Evolutionary conservation across 2,329 filamentous ascomycete species (phyloP).

Genomic region (Nemania sp.): DNA sequence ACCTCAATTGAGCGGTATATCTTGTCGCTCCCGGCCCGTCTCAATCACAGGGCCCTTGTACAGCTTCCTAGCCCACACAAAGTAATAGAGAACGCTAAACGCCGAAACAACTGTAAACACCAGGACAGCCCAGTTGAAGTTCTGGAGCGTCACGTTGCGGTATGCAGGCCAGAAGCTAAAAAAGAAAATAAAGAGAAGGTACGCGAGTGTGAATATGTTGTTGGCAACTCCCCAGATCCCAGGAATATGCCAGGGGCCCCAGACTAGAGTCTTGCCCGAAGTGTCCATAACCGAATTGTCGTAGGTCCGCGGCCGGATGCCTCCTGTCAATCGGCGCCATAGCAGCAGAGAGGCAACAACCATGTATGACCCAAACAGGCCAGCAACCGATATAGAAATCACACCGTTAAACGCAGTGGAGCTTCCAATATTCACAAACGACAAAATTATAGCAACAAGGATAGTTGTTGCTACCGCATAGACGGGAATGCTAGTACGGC

Average conservation of each 20-base stretch:
- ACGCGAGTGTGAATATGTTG: constrained; percentile 24
- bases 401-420: constrained; percentile 27
- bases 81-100: constrained; percentile 30
- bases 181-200: constrained; percentile 25
- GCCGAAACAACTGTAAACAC: constrained; percentile 21
- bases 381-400: constrained; percentile 25
- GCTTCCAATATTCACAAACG: constrained; percentile 25
- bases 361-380: constrained; percentile 26
- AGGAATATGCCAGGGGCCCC: constrained; percentile 27
- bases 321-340: constrained; percentile 9
- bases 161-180: constrained; percentile 31
- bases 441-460: constrained; percentile 16
- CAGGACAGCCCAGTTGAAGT: constrained; percentile 28
- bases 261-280: background rate
- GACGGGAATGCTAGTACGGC: constrained; percentile 21
- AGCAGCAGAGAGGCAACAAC: background rate
- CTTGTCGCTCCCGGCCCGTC: too few relatives aligned
- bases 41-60: constrained; percentile 27
- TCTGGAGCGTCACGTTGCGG: constrained; percentile 24
- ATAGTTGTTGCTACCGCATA: constrained; percentile 19
- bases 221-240: constrained; percentile 21
- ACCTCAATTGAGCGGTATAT: too few relatives aligned
- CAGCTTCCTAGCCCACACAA: constrained; percentile 25
- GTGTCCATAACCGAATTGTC: too few relatives aligned
- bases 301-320: background rate